Base-by-base conservation (phyloP, 345 rosid genomes). In the Mallotus nudiflorus region DNA sequence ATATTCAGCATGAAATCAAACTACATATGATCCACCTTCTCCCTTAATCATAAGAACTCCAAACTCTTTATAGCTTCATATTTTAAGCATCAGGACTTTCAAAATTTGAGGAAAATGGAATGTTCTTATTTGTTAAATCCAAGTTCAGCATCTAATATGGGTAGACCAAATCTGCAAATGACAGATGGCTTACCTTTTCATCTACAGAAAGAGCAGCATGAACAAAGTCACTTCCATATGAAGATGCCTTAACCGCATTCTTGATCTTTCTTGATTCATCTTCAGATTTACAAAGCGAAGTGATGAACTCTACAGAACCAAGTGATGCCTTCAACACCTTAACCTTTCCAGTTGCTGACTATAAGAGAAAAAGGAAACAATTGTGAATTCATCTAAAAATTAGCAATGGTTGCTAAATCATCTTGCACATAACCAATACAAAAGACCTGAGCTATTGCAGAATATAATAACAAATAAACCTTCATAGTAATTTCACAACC, bases 171-270 rank as follows among this genome's bases (percentile, higher is more conserved):
- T 62, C 15, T 68, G 40, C 29, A 6, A 18, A 40, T 46, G 20
- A 25, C 31, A 42, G 52, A 50, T 75, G 48, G 50, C 73, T 70
- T 62, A 94, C 99, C 96, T 95, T 95, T 77, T 90, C 82, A 75
- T 92, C 82, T 58, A 95, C 90, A 65, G 89, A 88, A 75, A 95
- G 96, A 75, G 97, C 99, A 69, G 99, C 97, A 81, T 91, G 97
- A 74, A 95, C 97, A 46, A 90, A 90, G 78, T 82, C 87, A 31
- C 76, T 82, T 72, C 99, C 97, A 73, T 85, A 90, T 66, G 89
- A 80, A 72, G 99, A 95, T 69, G 89, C 79, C 51, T 70, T 75
- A 54, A 92, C 97, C 45, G 99, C 99, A 72, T 86, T 91, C 80
- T 81, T 86, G 69, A 95, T 90, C 82, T 81, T 84, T 73, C 69